Evolutionary conservation across 2,329 filamentous ascomycete genomes (phyloP).

Genomic region (Thyridium curvatum): DNA sequence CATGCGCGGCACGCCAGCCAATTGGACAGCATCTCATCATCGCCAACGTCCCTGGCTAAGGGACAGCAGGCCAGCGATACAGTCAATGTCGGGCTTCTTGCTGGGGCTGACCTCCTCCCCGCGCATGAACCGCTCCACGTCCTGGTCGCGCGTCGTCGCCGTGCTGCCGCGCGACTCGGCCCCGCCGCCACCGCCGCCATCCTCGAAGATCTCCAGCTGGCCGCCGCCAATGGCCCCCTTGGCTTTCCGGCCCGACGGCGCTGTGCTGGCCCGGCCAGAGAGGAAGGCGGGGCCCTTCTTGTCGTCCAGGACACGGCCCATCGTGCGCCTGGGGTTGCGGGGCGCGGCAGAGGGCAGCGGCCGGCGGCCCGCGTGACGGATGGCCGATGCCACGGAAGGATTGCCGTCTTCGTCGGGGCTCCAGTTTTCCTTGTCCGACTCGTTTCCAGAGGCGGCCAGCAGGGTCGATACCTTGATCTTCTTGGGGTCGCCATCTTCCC

Average conservation of each 20-base stretch:
- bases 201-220: constrained; percentile 45
- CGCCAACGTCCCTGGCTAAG: constrained; percentile 91
- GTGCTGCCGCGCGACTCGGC: constrained; percentile 1
- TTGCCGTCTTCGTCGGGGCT: constrained; percentile 46
- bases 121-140: constrained; percentile 70
- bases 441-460: constrained; percentile 47
- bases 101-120: constrained; percentile 54
- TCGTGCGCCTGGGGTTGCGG: constrained; percentile 27
- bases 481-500: constrained; percentile 21
- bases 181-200: constrained; percentile 27
- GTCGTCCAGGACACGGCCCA: constrained; percentile 33
- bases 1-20: not conserved
- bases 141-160: constrained; percentile 35
- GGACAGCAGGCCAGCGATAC: constrained; percentile 80
- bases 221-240: constrained; percentile 14
- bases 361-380: constrained; percentile 12
- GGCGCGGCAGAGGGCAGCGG: constrained; percentile 26
- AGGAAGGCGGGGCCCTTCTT: constrained; percentile 25
- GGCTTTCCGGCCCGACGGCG: constrained; percentile 24
- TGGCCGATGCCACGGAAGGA: constrained; percentile 17
- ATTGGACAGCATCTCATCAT: constrained; percentile 25
- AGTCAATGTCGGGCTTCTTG: constrained; percentile 78
- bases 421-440: constrained; percentile 97
- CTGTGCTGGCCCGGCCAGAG: constrained; percentile 30
- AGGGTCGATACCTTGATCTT: constrained; percentile 32